Evolutionary conservation across 306 rosid genomes (phyloP).

Genomic region (Quercus suber): DNA sequence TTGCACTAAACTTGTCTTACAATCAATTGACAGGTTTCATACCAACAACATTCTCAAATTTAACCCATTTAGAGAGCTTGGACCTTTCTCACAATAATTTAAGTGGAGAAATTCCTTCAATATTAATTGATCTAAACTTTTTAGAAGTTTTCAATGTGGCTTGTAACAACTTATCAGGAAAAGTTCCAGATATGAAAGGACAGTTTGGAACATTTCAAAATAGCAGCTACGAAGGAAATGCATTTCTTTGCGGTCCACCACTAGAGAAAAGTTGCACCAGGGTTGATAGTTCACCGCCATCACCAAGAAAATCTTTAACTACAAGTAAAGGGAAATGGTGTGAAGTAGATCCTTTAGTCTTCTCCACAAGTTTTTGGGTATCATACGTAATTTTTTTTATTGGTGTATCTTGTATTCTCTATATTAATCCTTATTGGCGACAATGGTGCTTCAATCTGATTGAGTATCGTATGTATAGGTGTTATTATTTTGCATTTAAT

Average conservation of each 20-base stretch:
- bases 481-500: too few species aligned
- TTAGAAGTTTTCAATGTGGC: constrained; percentile 20
- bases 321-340: too few species aligned
- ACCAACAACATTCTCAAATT: constrained; percentile 7
- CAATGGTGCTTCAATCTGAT: too few species aligned
- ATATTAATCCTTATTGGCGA: too few species aligned
- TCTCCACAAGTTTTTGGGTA: too few species aligned
- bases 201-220: constrained; percentile 17
- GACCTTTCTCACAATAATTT: constrained; percentile 26
- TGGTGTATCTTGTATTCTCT: too few species aligned
- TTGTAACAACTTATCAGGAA: constrained; percentile 12
- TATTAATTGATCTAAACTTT: neutral
- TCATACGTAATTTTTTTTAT: too few species aligned
- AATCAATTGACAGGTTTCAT: constrained; percentile 1
- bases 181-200: neutral
- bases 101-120: constrained; percentile 19
- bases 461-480: too few species aligned
- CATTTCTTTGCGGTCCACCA: neutral
- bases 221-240: constrained; percentile 10
- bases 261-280: neutral
- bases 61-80: constrained; percentile 5
- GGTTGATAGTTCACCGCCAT: too few species aligned
- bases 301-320: too few species aligned
- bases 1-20: constrained; percentile 18
- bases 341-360: too few species aligned